Conservation (phyloP, 2,329 filamentous ascomycete genomes). For the Niveomyces coronatus region DNA sequence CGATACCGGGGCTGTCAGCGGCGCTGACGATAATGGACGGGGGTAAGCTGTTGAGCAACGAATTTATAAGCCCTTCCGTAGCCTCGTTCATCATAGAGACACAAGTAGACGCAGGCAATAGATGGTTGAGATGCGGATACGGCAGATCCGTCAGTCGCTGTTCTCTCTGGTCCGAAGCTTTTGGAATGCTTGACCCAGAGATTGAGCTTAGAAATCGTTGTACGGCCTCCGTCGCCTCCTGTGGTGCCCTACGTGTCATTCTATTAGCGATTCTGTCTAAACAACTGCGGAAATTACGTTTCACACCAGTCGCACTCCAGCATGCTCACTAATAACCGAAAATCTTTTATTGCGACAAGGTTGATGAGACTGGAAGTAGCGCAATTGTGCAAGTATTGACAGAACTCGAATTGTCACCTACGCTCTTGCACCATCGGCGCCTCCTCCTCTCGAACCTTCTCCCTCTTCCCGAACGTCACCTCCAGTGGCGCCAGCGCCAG, state of each 20-base stretch:
- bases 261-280: constrained; percentile 34
- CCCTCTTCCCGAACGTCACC: constrained; percentile 89
- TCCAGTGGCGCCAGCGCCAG: constrained; percentile 76
- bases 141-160: constrained; percentile 44
- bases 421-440: constrained; percentile 96
- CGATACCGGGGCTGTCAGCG: constrained; percentile 49
- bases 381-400: constrained; percentile 13
- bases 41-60: constrained; percentile 68
- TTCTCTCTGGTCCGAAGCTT: constrained; percentile 26
- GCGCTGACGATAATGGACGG: constrained; percentile 67
- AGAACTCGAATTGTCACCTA: constrained; percentile 56
- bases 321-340: constrained; percentile 3
- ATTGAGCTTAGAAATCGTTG: constrained; percentile 84
- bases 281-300: background rate
- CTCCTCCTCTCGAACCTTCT: constrained; percentile 77
- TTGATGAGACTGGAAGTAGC: constrained; percentile 5
- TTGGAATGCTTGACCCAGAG: constrained; percentile 38
- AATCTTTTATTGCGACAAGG: constrained; percentile 9
- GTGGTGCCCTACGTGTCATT: constrained; percentile 41
- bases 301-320: constrained; percentile 8
- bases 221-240: constrained; percentile 60
- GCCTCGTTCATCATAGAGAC: constrained; percentile 62
- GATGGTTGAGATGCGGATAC: constrained; percentile 77
- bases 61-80: constrained; percentile 57
- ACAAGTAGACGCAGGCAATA: constrained; percentile 69